Conservation (phyloP, 1,139 yeast genomes). For the Suhomyces anneliseae region DNA sequence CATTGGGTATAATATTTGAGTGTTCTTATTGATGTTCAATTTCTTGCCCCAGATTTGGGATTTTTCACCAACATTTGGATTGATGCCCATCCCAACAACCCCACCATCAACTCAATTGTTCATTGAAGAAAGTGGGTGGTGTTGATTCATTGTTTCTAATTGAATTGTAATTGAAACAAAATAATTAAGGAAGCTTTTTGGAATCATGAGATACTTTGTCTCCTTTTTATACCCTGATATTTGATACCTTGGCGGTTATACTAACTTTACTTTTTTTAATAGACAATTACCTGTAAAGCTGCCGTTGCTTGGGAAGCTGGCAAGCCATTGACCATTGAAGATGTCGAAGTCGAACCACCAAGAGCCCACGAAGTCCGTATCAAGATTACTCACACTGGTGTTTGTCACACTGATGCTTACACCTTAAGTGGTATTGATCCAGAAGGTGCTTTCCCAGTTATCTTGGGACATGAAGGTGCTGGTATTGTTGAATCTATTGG, state of each 20-base stretch:
- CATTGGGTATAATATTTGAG: background rate
- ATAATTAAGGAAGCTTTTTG: no score
- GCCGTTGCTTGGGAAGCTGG: slow-evolving; percentile 98
- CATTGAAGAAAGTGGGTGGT: no score
- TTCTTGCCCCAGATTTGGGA: background rate
- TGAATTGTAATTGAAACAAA: background rate
- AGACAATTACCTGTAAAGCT: slow-evolving; percentile 87
- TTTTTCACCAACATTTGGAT: no score
- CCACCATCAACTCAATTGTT: no score
- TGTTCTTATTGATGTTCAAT: background rate
- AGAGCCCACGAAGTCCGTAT: slow-evolving; percentile 96
- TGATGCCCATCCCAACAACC: no score
- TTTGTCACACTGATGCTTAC: slow-evolving; percentile 98
- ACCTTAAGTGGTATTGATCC: slow-evolving; percentile 94
- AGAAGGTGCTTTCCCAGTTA: slow-evolving; percentile 91
- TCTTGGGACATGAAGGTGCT: slow-evolving; percentile 97
- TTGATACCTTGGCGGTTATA: slow-evolving; percentile 17
- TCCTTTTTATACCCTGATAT: background rate
- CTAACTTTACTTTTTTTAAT: slow-evolving; percentile 10
- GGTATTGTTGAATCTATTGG: slow-evolving; percentile 93
- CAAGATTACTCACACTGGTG: slow-evolving; percentile 84
- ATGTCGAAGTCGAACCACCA: slow-evolving; percentile 88
- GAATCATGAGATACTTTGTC: background rate
- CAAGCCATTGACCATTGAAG: slow-evolving; percentile 82
- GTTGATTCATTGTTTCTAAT: no score